Evolutionary conservation across 257 asterid genomes (phyloP).

Genomic region (Ilex aquifolium): DNA sequence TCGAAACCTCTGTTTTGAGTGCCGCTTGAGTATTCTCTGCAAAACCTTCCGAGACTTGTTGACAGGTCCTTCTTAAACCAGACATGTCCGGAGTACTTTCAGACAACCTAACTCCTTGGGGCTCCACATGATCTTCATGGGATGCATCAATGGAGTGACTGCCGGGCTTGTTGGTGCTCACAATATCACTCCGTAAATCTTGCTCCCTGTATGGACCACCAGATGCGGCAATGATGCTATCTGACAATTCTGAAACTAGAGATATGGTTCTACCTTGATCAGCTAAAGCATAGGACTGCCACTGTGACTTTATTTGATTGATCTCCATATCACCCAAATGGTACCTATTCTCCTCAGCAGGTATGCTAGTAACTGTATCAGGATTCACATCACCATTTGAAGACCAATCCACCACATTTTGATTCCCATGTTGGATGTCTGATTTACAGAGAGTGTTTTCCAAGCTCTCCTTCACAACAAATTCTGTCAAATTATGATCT

Average conservation of each 20-base stretch:
- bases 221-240: conserved; percentile 29
- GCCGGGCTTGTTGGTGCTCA: conserved; percentile 18
- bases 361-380: conserved; percentile 27
- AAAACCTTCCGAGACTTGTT: conserved; percentile 27
- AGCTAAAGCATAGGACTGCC: conserved; percentile 23
- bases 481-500: conserved; percentile 38
- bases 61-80: conserved; percentile 26
- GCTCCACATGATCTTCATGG: conserved; percentile 21
- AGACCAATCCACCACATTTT: conserved; percentile 20
- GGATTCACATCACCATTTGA: conserved; percentile 27
- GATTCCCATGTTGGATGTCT: conserved; percentile 22
- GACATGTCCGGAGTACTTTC: conserved; percentile 27
- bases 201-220: conserved; percentile 19
- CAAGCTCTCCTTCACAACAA: conserved; percentile 28
- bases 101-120: conserved; percentile 26
- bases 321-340: conserved; percentile 31
- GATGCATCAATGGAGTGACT: conserved; percentile 20
- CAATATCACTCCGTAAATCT: conserved; percentile 23
- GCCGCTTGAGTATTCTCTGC: conserved; percentile 21
- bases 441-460: conserved; percentile 23
- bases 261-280: conserved; percentile 23
- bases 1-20: conserved; percentile 22
- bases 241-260: conserved; percentile 23
- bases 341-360: conserved; percentile 31
- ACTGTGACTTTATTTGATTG: conserved; percentile 26